Evolutionary conservation across 2,329 filamentous ascomycete species (phyloP).

Genomic region (Tolypocladium paradoxum): DNA sequence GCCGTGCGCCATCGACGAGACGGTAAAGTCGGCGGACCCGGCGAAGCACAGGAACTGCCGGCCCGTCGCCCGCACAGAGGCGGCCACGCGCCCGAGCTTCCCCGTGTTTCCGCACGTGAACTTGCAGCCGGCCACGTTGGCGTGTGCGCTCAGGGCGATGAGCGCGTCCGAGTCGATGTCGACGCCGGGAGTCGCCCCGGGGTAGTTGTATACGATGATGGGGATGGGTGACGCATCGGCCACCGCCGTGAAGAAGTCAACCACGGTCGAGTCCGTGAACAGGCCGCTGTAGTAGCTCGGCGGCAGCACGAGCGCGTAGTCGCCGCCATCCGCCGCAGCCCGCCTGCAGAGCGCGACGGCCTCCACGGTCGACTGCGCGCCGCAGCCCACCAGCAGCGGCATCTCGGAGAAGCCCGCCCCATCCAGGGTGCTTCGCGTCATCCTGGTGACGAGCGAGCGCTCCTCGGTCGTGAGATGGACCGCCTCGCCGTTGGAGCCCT

Average conservation of each 20-base stretch:
- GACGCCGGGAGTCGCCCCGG: slow-evolving; percentile 43
- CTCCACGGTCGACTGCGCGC: slow-evolving; percentile 56
- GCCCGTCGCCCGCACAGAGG: slow-evolving; percentile 25
- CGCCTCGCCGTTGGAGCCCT: slow-evolving; percentile 65
- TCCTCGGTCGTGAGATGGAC: slow-evolving; percentile 57
- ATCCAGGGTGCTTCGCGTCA: slow-evolving; percentile 52
- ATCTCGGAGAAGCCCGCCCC: slow-evolving; percentile 41
- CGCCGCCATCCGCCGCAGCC: slow-evolving; percentile 51
- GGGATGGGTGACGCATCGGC: slow-evolving; percentile 46
- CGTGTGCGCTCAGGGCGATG: slow-evolving; percentile 35
- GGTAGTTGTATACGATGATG: slow-evolving; percentile 54
- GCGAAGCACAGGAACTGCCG: slow-evolving; percentile 55
- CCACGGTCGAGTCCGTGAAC: slow-evolving; percentile 44
- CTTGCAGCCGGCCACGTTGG: slow-evolving; percentile 53
- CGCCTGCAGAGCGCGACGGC: slow-evolving; percentile 55
- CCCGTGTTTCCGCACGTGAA: slow-evolving; percentile 54
- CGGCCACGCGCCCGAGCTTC: slow-evolving; percentile 39
- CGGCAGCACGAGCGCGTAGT: slow-evolving; percentile 56
- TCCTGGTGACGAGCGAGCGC: slow-evolving; percentile 47
- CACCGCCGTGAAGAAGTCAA: slow-evolving; percentile 52
- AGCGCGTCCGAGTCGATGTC: slow-evolving; percentile 48
- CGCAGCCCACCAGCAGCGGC: slow-evolving; percentile 59
- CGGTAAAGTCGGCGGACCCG: slow-evolving; percentile 62
- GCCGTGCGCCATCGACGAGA: slow-evolving; percentile 58
- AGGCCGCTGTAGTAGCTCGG: slow-evolving; percentile 57